Percentiles rank a stretch among this genome's conserved stretches.
phyloP scores from a whole-genome alignment of 805 yeast species.

The Wickerhamiella vanderwaltii region DNA sequence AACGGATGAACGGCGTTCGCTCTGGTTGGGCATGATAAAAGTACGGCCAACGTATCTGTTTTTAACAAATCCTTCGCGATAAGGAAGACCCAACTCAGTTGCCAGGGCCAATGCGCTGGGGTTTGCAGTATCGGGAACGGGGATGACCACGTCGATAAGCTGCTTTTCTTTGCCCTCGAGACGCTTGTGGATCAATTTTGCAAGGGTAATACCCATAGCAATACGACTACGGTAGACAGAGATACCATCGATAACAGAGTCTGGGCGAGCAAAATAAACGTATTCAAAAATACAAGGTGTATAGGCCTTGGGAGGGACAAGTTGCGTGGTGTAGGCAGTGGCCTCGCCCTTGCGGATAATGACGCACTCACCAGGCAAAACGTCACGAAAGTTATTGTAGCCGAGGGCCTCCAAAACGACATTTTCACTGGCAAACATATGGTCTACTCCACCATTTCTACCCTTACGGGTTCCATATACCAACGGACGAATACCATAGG shows the following conservation, averaged over 20 bases:
- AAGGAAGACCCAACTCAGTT: constrained; percentile 63
- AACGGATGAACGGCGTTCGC: constrained; percentile 84
- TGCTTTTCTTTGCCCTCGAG: constrained; percentile 36
- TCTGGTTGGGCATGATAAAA: constrained; percentile 96
- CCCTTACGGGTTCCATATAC: constrained; percentile 70
- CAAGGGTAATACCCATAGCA: constrained; percentile 87
- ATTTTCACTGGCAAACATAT: constrained; percentile 91
- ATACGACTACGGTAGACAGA: constrained; percentile 87
- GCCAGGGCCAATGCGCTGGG: constrained; percentile 91
- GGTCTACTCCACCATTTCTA: constrained; percentile 58
- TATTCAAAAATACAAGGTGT: constrained; percentile 96
- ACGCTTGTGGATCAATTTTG: constrained; percentile 45
- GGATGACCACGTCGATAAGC: constrained; percentile 85
- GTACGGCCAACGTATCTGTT: constrained; percentile 96
- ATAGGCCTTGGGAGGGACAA: constrained; percentile 62
- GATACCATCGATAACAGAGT: constrained; percentile 91
- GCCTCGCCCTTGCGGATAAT: constrained; percentile 69
- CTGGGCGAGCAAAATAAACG: constrained; percentile 97
- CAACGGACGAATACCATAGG: constrained; percentile 90
- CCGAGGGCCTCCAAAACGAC: constrained; percentile 91
- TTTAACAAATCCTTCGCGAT: constrained; percentile 94
- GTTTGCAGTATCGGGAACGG: constrained; percentile 97
- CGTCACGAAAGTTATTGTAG: constrained; percentile 64
- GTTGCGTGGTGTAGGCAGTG: constrained; percentile 74
- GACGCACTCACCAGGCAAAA: constrained; percentile 93